Evolutionary conservation across 2,329 filamentous ascomycete genomes (phyloP).

Genomic region (Myriosclerotinia curreyana): DNA sequence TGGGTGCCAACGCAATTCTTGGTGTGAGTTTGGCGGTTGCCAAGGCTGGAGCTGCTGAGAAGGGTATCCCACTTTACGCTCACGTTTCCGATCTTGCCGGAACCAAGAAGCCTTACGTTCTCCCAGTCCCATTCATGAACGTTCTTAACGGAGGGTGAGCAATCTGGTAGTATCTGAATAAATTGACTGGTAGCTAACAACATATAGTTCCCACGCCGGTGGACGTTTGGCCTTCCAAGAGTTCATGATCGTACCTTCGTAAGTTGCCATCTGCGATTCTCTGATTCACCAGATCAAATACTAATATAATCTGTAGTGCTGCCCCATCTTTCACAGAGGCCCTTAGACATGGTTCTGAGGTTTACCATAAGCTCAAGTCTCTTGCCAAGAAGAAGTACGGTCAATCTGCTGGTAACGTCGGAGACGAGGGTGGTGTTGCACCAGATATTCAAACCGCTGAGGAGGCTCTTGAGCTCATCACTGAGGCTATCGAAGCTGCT

Average conservation of each 20-base stretch:
- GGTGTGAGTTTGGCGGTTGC: constrained; percentile 81
- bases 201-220: constrained; percentile 82
- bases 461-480: constrained; percentile 96
- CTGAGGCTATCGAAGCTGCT: constrained; percentile 86
- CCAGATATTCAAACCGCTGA: constrained; percentile 97
- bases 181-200: constrained; percentile 26
- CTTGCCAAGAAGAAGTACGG: constrained; percentile 99
- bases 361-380: constrained; percentile 96
- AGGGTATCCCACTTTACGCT: constrained; percentile 81
- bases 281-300: constrained; percentile 19
- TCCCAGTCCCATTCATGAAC: constrained; percentile 91
- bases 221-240: constrained; percentile 93
- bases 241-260: constrained; percentile 91
- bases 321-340: constrained; percentile 93
- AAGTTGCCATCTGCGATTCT: constrained; percentile 41
- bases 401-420: constrained; percentile 97
- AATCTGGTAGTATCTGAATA: background rate
- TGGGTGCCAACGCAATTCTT: constrained; percentile 85
- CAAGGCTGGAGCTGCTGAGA: constrained; percentile 86
- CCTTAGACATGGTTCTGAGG: constrained; percentile 92
- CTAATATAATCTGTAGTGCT: constrained; percentile 47
- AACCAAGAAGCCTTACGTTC: constrained; percentile 88
- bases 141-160: constrained; percentile 70
- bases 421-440: constrained; percentile 98
- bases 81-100: constrained; percentile 84